Percentiles rank a stretch among this genome's conserved stretches.
Evolutionary conservation across 2,329 filamentous ascomycete genomes (phyloP).

Genomic region (Penicillium rolfsii): DNA sequence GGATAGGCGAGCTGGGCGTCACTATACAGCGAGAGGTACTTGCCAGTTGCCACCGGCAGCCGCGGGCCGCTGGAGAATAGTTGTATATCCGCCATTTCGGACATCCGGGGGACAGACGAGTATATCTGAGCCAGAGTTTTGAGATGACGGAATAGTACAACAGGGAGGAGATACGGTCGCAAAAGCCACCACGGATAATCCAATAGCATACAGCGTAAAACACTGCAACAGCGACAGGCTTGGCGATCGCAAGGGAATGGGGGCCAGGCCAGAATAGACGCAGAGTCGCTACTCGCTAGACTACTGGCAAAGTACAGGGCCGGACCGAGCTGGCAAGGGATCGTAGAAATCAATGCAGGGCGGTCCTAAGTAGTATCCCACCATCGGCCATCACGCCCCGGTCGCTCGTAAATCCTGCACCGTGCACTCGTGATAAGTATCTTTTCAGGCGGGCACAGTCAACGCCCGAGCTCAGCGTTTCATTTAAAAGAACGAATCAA

Average conservation of each 20-base stretch:
- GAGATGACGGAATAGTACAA: background rate
- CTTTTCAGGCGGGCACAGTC: background rate
- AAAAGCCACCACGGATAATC: background rate
- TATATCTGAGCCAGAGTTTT: background rate
- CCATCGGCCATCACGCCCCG: conserved; percentile 15
- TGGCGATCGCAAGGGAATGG: background rate
- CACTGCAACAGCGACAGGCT: background rate
- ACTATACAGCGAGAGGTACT: too few relatives aligned
- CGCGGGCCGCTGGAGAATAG: background rate
- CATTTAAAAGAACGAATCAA: conserved; percentile 2
- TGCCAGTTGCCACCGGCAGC: background rate
- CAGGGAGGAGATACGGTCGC: background rate
- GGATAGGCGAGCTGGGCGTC: background rate
- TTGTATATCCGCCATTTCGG: background rate
- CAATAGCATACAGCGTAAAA: background rate
- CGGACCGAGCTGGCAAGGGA: background rate
- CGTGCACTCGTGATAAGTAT: background rate
- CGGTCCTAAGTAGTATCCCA: background rate
- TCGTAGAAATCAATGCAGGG: background rate
- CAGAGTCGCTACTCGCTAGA: background rate
- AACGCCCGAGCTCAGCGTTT: conserved; percentile 9
- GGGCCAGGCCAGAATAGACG: background rate
- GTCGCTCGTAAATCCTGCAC: background rate
- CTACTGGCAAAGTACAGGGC: background rate
- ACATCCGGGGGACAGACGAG: background rate